phyloP scores from a whole-genome alignment of 208 protist genomes.

The Wallacemonas sp. region DNA sequence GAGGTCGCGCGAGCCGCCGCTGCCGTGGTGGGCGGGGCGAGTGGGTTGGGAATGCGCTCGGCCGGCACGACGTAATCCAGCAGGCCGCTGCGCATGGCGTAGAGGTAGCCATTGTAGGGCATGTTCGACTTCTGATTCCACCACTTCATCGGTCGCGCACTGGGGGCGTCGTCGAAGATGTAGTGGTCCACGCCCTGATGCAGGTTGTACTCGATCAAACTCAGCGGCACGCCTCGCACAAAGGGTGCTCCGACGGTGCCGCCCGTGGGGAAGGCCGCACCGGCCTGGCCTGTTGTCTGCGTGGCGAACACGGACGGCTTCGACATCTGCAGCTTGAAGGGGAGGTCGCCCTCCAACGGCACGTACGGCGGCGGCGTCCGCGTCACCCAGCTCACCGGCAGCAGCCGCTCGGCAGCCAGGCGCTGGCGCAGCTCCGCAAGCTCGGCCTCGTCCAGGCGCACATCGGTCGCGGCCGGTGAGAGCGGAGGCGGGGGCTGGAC shows the following conservation, averaged over 20 bases:
- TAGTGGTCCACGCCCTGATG: constrained; percentile 88
- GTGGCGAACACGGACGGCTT: constrained; percentile 54
- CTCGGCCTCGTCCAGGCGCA: constrained; percentile 7
- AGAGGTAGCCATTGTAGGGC: constrained; percentile 88
- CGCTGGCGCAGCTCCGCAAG: constrained; percentile 28
- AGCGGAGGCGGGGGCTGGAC: constrained; percentile 33
- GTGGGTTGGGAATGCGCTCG: constrained; percentile 62
- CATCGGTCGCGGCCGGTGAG: background rate
- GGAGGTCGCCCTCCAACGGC: constrained; percentile 80
- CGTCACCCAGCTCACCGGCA: constrained; percentile 82
- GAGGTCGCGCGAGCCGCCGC: constrained; percentile 12
- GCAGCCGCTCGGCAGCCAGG: constrained; percentile 54
- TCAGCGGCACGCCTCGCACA: constrained; percentile 60
- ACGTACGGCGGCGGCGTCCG: constrained; percentile 84
- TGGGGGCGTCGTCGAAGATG: constrained; percentile 84
- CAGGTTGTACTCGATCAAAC: constrained; percentile 74
- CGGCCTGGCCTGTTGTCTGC: constrained; percentile 9
- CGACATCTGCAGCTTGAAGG: constrained; percentile 83
- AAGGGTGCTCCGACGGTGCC: constrained; percentile 80
- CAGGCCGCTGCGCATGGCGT: constrained; percentile 70
- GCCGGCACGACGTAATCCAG: constrained; percentile 56
- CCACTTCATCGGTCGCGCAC: constrained; percentile 82
- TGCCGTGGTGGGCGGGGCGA: constrained; percentile 45
- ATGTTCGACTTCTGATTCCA: constrained; percentile 91
- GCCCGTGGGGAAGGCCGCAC: constrained; percentile 52